Base-by-base conservation (phyloP, 208 protist species). In the Crithidia bombi region DNA sequence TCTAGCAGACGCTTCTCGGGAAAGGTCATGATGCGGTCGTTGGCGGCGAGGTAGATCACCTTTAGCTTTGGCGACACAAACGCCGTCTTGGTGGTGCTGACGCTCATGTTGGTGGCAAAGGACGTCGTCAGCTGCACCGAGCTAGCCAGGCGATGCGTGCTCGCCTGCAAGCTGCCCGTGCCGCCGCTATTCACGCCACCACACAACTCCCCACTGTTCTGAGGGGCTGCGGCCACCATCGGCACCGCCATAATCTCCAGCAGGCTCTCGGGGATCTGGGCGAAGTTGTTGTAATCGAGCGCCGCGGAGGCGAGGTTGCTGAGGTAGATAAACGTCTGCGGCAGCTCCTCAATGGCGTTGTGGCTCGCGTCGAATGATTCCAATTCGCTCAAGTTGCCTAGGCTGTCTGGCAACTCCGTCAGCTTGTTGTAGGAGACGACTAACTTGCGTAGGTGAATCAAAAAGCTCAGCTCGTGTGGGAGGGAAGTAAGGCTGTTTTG, bases 251-350 rank as follows among this genome's bases (percentile, higher is more conserved):
- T 38, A 44, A 96, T 86, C 49, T 95, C 79, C 4, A 91, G 65
- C n/a, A 95, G 44, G 43, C 70, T 75, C n/a, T 71, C 51, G 12
- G 92, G 92, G 9, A 97, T 83, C n/a, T 69, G 67, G 7, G 61
- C 44, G 63, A 88, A 97, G 54, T 86, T 76, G 76, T 97, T 97
- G 79, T 92, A 97, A 66, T 97, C 92, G 39, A 94, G 76, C 28
- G 80, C 71, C 32, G 88, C 73, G 0, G 80, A 89, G 52, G 70
- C 49, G 39, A 95, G 75, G 19, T 59, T 66, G 21, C 51, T 71
- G 28, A 93, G 71, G 47, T 85, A 91, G 67, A 84, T 67, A 68
- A 97, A 94, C 4, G 82, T 87, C 28, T 72, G 62, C 50, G 92
- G 92, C 36, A 97, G 76, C 7, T 86, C 63, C 1, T 51, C 63